Conservation (phyloP, 73 alveolate species). For the Uronychia binucleata region DNA sequence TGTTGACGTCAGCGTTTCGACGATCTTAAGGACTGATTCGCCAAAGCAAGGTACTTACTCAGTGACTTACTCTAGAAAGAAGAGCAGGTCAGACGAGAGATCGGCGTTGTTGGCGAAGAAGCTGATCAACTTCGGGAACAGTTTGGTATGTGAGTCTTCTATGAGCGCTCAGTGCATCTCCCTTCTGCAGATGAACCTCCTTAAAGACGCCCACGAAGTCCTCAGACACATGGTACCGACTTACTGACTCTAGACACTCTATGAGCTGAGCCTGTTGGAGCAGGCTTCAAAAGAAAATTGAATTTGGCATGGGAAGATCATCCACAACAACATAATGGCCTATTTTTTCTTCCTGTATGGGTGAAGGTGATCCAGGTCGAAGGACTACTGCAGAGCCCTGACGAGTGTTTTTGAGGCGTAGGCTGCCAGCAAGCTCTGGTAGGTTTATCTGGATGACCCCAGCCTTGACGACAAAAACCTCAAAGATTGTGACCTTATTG, state of each 20-base stretch:
- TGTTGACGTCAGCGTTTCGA: neutral
- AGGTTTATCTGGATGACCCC: constrained; percentile 1
- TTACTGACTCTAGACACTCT: neutral
- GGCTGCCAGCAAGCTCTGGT: constrained; percentile 10
- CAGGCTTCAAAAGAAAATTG: neutral
- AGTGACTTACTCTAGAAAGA: neutral
- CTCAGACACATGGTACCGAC: neutral
- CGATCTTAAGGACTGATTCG: neutral
- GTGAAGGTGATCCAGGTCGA: neutral
- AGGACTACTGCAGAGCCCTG: constrained; percentile 33
- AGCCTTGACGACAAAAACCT: constrained; percentile 36
- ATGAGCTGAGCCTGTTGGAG: neutral
- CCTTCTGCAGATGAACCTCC: neutral
- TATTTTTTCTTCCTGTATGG: constrained; percentile 21
- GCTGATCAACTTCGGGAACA: neutral
- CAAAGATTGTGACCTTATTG: constrained; percentile 45
- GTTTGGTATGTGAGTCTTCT: neutral
- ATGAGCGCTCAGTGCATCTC: neutral
- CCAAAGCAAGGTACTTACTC: neutral
- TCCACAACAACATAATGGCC: constrained; percentile 31
- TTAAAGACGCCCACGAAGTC: neutral
- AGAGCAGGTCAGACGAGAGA: neutral
- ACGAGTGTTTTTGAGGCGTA: constrained; percentile 42
- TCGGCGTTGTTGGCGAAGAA: neutral
- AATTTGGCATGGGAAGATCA: constrained; percentile 46